Base-by-base conservation (phyloP, 176 grass and related monocot genomes). In the Cocos nucifera region DNA sequence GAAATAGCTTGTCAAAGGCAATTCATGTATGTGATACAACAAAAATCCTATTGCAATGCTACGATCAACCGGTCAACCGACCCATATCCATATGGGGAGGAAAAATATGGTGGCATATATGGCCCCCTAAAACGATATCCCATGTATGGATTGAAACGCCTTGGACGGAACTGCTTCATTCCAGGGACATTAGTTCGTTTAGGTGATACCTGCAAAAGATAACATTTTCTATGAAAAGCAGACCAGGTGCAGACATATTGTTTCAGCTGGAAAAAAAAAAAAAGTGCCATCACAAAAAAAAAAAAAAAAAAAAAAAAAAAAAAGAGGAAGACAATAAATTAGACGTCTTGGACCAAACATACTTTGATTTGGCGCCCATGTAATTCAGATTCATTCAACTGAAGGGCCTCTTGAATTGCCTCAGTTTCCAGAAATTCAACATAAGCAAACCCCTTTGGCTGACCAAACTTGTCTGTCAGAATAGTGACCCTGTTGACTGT, bases 291-390 rank as follows among this genome's bases (percentile, higher is more conserved):
- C 2, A 21, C 35, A 44, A 44, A 44, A 44, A 44, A 14, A 44
- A 44, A 44, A 14, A 44, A 44, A 12, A 44, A 44, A 12, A 44
- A n/a, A n/a, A n/a, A n/a, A 44, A 44, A 44, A 44, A 44, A 14
- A 44, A 44, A 44, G 3, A 14, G 2, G 9, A 44, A 44, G 35
- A 44, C 7, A 44, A 44, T 3, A 44, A 44, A 44, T 12, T 44
- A 44, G 9, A 12, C 12, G 2, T 12, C 35, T 44, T 44, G 35
- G 35, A 44, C 35, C 10, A 44, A 9, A 23, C 50, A 6, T 63
- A 78, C 76, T 63, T 66, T 79, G 59, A 79, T 28, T 62, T 72
- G 76, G 17, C 76, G 67, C 17, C 76, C 76, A 57, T 79, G 76
- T 49, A 79, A 59, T 49, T 58, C 28, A 19, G 76, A 65, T 65